Base-by-base conservation (phyloP, 2,329 filamentous ascomycete species). In the Colletotrichum viniferum region DNA sequence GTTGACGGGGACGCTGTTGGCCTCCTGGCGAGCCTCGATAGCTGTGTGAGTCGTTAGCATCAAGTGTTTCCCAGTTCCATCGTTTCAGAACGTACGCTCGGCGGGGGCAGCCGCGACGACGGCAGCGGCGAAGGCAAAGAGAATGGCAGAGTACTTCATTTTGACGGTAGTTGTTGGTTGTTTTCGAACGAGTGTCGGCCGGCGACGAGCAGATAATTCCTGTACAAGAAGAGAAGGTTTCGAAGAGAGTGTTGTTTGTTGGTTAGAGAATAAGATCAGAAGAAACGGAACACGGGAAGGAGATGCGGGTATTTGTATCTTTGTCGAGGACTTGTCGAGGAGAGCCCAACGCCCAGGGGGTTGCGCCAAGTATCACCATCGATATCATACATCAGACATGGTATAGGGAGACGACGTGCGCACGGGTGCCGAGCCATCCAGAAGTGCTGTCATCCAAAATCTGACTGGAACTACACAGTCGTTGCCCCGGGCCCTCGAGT, bases 81-180 rank as follows among this genome's bases (percentile, higher is more conserved):
- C 21, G 2, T 10, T 24, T 63, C 48, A 16, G 36, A 24, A 74
- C 67, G 1, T 74, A 73, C 74, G 76, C 56, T 80, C 78, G 21
- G 71, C 58, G 12, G 74, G 61, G 67, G 84, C 81, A 66, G 79
- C 83, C 72, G 88, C 89, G 79, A 88, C 81, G 79, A 85, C 87
- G 79, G 86, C 83, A 71, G 87, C 83, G 81, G 85, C 83, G 77
- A 91, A 81, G 77, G 88, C 83, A 78, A 89, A 82, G 77, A 90
- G 73, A 79, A 86, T 84, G 79, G 87, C 76, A 74, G 87, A 85
- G 86, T 87, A 88, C 86, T 90, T 87, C 89, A 91, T 91, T 75
- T 85, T 90, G 86, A 83, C 81, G 79, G 80, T 78, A 72, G 68
- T 77, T 74, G 73, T 73, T 66, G n/a, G 62, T 48, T 34, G 62